Evolutionary conservation across 176 grass and related monocot genomes (phyloP).

Genomic region (Oryza brachyantha): DNA sequence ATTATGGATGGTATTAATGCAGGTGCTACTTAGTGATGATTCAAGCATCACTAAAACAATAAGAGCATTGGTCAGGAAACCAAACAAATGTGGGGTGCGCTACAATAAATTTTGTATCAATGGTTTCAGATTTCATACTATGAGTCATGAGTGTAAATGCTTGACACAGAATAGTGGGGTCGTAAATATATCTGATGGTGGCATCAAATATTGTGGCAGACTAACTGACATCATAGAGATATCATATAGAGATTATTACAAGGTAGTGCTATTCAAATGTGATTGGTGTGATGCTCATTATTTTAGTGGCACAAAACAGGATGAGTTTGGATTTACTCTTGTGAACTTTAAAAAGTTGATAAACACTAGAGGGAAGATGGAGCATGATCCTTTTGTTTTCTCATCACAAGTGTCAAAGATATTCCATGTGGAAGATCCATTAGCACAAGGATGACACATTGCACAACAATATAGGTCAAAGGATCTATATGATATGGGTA

Average conservation of each 20-base stretch:
- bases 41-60: neutral
- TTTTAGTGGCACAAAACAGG: neutral
- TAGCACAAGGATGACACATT: neutral
- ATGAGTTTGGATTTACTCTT: no score
- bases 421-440: neutral
- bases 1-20: neutral
- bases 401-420: neutral
- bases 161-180: neutral
- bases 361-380: neutral
- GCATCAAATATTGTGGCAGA: neutral
- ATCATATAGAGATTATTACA: neutral
- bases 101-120: neutral
- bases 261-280: neutral
- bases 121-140: neutral
- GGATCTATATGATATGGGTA: neutral
- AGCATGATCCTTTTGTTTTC: conserved; percentile 3
- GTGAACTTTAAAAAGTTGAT: neutral
- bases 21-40: neutral
- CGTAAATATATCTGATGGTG: neutral
- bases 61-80: neutral
- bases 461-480: neutral
- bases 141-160: neutral
- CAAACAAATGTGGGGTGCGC: neutral
- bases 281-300: neutral
- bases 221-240: neutral